Evolutionary conservation across 1,284 basidiomycete genomes (phyloP).

Genomic region (Coriolopsis trogii): DNA sequence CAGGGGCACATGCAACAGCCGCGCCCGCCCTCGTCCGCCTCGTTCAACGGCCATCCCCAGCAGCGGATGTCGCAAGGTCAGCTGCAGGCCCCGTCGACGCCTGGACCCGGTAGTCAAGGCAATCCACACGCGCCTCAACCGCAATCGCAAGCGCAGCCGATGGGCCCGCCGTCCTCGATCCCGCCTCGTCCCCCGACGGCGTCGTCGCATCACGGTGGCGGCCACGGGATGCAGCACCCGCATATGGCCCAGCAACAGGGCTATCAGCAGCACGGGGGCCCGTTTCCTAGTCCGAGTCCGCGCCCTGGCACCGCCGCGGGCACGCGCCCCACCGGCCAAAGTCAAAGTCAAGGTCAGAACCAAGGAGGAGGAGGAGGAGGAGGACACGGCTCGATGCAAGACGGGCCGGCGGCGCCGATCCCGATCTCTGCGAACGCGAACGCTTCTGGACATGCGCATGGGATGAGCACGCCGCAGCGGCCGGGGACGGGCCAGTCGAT

Average conservation of each 20-base stretch:
- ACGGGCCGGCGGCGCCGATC: constrained; percentile 15
- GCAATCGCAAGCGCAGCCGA: constrained; percentile 17
- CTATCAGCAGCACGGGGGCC: constrained; percentile 12
- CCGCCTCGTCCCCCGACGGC: constrained; percentile 28
- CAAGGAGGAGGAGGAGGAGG: constrained; percentile 12
- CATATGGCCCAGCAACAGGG: constrained; percentile 18
- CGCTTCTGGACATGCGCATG: background rate
- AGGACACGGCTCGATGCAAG: no score
- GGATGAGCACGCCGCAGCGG: constrained; percentile 9
- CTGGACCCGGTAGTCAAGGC: constrained; percentile 8
- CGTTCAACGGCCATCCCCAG: constrained; percentile 17
- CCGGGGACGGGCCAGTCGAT: constrained; percentile 27
- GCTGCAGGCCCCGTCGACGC: constrained; percentile 9
- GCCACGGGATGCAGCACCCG: constrained; percentile 15
- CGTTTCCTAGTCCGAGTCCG: constrained; percentile 17
- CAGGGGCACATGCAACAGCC: constrained; percentile 20
- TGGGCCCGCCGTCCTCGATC: constrained; percentile 28
- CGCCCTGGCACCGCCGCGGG: constrained; percentile 26
- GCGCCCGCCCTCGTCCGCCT: constrained; percentile 24
- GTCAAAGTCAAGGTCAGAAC: background rate
- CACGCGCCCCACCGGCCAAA: constrained; percentile 16
- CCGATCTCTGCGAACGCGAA: constrained; percentile 9
- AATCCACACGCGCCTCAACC: no score
- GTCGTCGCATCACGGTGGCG: constrained; percentile 21
- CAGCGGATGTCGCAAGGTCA: constrained; percentile 19